Base-by-base conservation (phyloP, 768 basidiomycete species). In the Rhizopogon rudus region DNA sequence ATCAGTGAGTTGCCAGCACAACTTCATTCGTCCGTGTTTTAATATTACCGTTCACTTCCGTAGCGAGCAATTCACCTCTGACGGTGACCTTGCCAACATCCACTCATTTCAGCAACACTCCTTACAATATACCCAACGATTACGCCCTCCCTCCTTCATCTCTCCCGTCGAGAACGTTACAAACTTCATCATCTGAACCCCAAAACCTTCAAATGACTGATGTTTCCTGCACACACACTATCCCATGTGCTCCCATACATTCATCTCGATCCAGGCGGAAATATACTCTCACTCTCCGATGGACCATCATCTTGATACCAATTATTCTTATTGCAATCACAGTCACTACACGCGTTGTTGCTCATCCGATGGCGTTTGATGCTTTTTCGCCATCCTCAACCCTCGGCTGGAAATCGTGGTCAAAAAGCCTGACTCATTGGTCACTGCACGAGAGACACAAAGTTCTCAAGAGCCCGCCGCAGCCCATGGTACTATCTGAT, bases 221-320 rank as follows among this genome's bases (percentile, higher is more conserved):
- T 16, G 35, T 44, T 50, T 41, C 56, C 35, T 58, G 46, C 52
- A 56, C 45, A n/a, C 31, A 9, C 22, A 51, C 14, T 3, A 45
- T 39, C 14, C 35, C 13, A 28, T 41, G 52, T 45, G 42, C 25
- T 29, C 37, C 57, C 49, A 43, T 52, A 44, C 55, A 5, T 14
- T 17, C 35, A 22, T 22, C 25, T 25, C 39, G 14, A 2, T 56
- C 72, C 71, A 44, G 75, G 67, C 33, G 76, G 73, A 42, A 74
- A 80, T 22, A 69, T 22, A 75, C 51, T 73, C 75, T 52, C 37
- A 51, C 52, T n/a, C 52, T 66, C 41, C 69, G 71, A 64, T 81
- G 77, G 78, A 73, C 80, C 1, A 75, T 83, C 52, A 52, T 88
- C 41, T 58, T 84, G 35, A 73, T 86, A 2, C 87, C 87, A 2